A percentile compares a stretch with the other conserved stretches of the same genome.
Conservation (phyloP, 495 filamentous ascomycete genomes). For the Penicillium waksmanii region DNA sequence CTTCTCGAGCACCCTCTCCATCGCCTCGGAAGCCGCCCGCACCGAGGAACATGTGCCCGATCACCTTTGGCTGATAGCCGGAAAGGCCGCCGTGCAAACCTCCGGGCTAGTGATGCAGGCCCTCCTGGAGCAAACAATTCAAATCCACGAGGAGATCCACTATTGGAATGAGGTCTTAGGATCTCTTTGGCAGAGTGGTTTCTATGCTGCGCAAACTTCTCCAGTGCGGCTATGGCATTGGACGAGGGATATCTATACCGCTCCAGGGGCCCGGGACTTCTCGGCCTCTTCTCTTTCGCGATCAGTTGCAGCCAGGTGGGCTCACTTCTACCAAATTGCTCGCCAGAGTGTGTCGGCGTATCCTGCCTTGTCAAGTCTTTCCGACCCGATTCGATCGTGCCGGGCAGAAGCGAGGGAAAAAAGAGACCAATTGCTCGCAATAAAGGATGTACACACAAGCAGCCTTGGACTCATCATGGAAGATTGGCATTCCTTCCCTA, state of each 20-base stretch:
- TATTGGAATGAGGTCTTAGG: slow-evolving; percentile 90
- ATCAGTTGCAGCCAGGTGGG: slow-evolving; percentile 53
- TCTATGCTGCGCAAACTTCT: slow-evolving; percentile 83
- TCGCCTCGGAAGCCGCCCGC: not conserved
- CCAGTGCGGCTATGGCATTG: slow-evolving; percentile 72
- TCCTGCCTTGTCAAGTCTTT: slow-evolving; percentile 59
- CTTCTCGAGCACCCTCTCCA: slow-evolving; percentile 28
- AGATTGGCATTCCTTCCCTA: slow-evolving; percentile 69
- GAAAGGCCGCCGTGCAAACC: slow-evolving; percentile 83
- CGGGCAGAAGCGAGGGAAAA: slow-evolving; percentile 73
- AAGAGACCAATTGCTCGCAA: slow-evolving; percentile 62
- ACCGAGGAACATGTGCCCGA: slow-evolving; percentile 62
- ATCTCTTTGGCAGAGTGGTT: slow-evolving; percentile 67
- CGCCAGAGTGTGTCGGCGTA: slow-evolving; percentile 66
- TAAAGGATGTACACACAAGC: slow-evolving; percentile 80
- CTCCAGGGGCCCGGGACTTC: slow-evolving; percentile 48
- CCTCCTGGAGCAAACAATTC: slow-evolving; percentile 78
- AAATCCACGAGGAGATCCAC: slow-evolving; percentile 78
- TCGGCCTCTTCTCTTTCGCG: slow-evolving; percentile 3
- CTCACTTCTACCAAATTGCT: slow-evolving; percentile 80
- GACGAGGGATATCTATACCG: slow-evolving; percentile 62
- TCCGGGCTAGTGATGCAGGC: slow-evolving; percentile 76
- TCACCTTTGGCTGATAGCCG: slow-evolving; percentile 83
- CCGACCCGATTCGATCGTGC: slow-evolving; percentile 71
- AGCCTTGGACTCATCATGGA: slow-evolving; percentile 85